A percentile compares a stretch with the other conserved stretches of the same genome.
These are phyloP conservation scores for Apiospora kogelbergensis DNA, from an alignment of 2,329 filamentous ascomycete genomes.

Conservation along the genomic window DNA sequence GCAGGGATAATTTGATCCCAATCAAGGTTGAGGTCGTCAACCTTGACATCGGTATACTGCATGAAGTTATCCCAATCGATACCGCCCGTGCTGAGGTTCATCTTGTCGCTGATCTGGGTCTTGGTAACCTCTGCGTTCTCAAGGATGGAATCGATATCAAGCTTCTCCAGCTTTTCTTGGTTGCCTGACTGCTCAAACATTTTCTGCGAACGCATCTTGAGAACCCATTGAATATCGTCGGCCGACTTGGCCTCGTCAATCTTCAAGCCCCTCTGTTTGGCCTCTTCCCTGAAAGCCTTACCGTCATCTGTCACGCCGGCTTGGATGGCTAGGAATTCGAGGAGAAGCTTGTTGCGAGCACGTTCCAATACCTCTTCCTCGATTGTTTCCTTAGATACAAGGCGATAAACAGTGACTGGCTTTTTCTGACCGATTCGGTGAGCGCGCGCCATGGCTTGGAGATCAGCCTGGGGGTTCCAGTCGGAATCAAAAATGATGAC, in stretches of 20 bases:
- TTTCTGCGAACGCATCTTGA: slow-evolving; percentile 97
- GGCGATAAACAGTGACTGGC: slow-evolving; percentile 91
- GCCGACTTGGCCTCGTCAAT: slow-evolving; percentile 83
- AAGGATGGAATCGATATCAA: slow-evolving; percentile 95
- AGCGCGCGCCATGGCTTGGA: slow-evolving; percentile 97
- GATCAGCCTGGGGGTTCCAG: slow-evolving; percentile 97
- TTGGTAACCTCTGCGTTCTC: slow-evolving; percentile 97
- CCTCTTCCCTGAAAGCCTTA: slow-evolving; percentile 72
- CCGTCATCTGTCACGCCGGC: slow-evolving; percentile 95
- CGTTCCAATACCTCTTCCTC: slow-evolving; percentile 97
- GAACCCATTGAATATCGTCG: slow-evolving; percentile 92
- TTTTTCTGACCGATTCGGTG: slow-evolving; percentile 97
- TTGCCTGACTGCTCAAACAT: slow-evolving; percentile 99
- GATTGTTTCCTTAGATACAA: slow-evolving; percentile 97
- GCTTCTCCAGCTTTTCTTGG: slow-evolving; percentile 92
- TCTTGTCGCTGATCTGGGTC: slow-evolving; percentile 90
- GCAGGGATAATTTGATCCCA: slow-evolving; percentile 99
- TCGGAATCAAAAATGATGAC: slow-evolving; percentile 98
- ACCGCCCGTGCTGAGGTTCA: slow-evolving; percentile 85
- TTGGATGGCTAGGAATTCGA: slow-evolving; percentile 97
- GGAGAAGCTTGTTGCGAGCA: slow-evolving; percentile 93
- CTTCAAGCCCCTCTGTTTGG: slow-evolving; percentile 73
- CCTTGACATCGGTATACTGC: slow-evolving; percentile 97
- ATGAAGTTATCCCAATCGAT: slow-evolving; percentile 89
- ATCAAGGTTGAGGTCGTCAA: slow-evolving; percentile 75